These are phyloP conservation scores for Ustilago crameri DNA, from an alignment of 1,284 basidiomycete genomes.

Conservation along the genomic window DNA sequence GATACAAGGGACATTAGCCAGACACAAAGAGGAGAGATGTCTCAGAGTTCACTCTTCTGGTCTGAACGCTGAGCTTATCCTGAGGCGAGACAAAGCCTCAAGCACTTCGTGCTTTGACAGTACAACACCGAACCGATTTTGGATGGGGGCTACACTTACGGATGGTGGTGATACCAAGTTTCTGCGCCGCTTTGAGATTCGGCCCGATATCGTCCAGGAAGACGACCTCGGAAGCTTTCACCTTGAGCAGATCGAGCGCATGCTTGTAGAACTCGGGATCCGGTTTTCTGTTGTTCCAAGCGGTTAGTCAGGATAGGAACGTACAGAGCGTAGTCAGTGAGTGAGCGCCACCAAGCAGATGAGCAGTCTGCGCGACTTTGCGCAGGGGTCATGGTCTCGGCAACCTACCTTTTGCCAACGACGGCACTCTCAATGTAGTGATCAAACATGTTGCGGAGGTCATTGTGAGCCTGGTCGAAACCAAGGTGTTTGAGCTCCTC, in stretches of 20 bases:
- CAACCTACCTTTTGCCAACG: conserved; percentile 65
- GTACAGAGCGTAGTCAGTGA: not conserved
- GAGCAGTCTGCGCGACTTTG: too few species aligned
- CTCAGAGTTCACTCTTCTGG: not conserved
- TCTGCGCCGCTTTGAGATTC: conserved; percentile 67
- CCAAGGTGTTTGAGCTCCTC: conserved; percentile 60
- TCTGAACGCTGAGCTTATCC: too few species aligned
- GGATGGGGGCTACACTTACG: conserved; percentile 50
- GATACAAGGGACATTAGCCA: not conserved
- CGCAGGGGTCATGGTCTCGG: too few species aligned
- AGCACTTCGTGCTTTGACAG: too few species aligned
- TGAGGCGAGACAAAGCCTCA: too few species aligned
- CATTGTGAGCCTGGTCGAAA: conserved; percentile 29
- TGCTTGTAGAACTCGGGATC: conserved; percentile 67
- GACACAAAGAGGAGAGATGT: not conserved
- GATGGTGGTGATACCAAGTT: conserved; percentile 68
- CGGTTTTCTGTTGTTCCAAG: conserved; percentile 62
- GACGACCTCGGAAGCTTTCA: conserved; percentile 62
- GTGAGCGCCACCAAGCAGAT: too few species aligned
- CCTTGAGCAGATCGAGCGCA: conserved; percentile 61
- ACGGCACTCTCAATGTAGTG: conserved; percentile 67
- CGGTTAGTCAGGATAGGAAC: not conserved
- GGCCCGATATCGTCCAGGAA: conserved; percentile 69
- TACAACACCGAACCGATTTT: too few species aligned
- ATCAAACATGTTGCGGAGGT: conserved; percentile 64